phyloP scores from a whole-genome alignment of 306 rosid genomes.

The Psophocarpus tetragonolobus region DNA sequence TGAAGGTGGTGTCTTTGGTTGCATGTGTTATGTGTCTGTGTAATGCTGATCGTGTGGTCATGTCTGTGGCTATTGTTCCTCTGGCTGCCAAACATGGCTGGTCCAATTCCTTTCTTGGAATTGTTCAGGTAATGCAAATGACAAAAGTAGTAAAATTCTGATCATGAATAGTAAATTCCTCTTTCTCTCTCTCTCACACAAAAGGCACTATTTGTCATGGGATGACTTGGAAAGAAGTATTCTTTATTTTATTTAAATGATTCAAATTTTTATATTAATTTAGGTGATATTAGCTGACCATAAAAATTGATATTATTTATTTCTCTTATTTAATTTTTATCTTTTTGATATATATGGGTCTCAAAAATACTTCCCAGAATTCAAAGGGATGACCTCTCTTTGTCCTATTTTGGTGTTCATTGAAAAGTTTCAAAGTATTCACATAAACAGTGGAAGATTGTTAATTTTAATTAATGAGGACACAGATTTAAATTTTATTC shows the following conservation, averaged over 20 bases:
- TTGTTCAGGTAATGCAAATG: slow-evolving; percentile 67
- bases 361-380: neutral
- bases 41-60: slow-evolving; percentile 93
- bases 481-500: neutral
- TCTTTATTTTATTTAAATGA: neutral
- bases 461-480: neutral
- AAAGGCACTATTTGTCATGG: neutral
- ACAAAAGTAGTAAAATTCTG: neutral
- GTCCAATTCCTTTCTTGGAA: slow-evolving; percentile 84
- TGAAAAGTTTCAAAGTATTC: neutral
- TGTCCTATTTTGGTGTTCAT: neutral
- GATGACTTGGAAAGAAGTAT: neutral
- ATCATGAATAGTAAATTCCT: neutral
- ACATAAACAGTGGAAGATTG: no score
- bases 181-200: neutral
- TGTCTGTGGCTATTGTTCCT: slow-evolving; percentile 93
- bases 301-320: neutral
- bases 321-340: neutral
- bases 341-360: neutral
- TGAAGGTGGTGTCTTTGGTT: slow-evolving; percentile 70
- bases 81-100: slow-evolving; percentile 79
- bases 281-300: neutral
- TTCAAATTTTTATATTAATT: neutral
- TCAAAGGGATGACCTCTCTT: neutral
- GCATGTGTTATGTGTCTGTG: slow-evolving; percentile 90